Conservation (phyloP, 2,329 filamentous ascomycete species). For the Lasiodiplodia sp. region DNA sequence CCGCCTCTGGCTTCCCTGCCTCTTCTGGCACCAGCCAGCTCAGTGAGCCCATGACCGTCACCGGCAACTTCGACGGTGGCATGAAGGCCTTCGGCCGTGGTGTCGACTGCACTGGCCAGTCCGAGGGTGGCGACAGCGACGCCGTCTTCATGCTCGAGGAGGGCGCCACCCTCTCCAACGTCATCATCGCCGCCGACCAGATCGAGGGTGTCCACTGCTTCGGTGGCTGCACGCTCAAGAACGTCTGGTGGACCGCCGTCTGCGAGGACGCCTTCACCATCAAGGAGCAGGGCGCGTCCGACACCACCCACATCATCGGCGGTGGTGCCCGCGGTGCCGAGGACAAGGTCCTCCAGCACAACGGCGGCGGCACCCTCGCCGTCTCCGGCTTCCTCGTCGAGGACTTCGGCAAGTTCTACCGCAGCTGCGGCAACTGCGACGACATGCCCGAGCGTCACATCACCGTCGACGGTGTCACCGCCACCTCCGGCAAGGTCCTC, state of each 20-base stretch:
- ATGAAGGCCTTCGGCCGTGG: slow-evolving; percentile 32
- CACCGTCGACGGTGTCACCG: slow-evolving; percentile 45
- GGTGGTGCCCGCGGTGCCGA: slow-evolving; percentile 39
- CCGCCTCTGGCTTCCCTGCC: slow-evolving; percentile 26
- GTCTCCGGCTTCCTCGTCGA: slow-evolving; percentile 42
- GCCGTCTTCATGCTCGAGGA: slow-evolving; percentile 31
- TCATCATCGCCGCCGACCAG: slow-evolving; percentile 57
- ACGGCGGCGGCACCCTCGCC: slow-evolving; percentile 42
- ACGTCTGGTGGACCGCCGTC: slow-evolving; percentile 42
- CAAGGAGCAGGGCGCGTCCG: slow-evolving; percentile 30
- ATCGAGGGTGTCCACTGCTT: slow-evolving; percentile 61
- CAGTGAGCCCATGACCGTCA: slow-evolving; percentile 27
- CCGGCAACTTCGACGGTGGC: slow-evolving; percentile 29
- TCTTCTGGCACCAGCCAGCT: slow-evolving; percentile 31
- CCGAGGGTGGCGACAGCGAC: slow-evolving; percentile 30
- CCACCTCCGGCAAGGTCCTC: slow-evolving; percentile 42
- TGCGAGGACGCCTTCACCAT: slow-evolving; percentile 52
- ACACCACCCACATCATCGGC: slow-evolving; percentile 41
- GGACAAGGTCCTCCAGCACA: slow-evolving; percentile 46
- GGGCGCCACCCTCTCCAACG: slow-evolving; percentile 55
- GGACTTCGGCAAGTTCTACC: slow-evolving; percentile 43
- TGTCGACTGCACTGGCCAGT: slow-evolving; percentile 28
- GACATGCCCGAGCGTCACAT: slow-evolving; percentile 40
- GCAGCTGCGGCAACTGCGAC: slow-evolving; percentile 42
- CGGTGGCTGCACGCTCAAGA: slow-evolving; percentile 55